These are phyloP conservation scores for Crucibulum laeve DNA, from an alignment of 768 basidiomycete species.

Conservation along the genomic window DNA sequence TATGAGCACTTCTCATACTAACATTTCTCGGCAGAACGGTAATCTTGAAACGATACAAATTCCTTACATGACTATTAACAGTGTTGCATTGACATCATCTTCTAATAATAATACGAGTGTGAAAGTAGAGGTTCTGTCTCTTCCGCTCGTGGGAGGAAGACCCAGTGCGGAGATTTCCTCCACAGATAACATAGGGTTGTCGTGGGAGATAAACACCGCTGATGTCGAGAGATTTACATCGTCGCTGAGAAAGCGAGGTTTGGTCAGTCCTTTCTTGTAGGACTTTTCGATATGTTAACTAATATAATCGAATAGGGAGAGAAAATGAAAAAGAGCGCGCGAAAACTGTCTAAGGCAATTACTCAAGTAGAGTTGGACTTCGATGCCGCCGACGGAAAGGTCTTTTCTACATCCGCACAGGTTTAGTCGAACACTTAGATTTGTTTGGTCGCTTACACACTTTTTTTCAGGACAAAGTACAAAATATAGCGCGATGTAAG, in stretches of 20 bases:
- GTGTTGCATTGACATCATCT: conserved; percentile 16
- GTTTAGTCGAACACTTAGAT: neutral
- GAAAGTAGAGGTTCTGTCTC: conserved; percentile 23
- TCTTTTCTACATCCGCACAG: conserved; percentile 4
- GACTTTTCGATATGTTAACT: neutral
- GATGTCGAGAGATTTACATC: conserved; percentile 33
- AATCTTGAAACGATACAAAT: conserved; percentile 48
- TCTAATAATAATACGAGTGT: conserved; percentile 22
- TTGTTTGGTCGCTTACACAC: neutral
- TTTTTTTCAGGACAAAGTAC: conserved; percentile 15
- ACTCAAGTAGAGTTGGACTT: conserved; percentile 15
- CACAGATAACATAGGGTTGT: conserved; percentile 19
- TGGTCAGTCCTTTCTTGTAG: conserved; percentile 30
- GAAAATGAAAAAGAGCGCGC: conserved; percentile 6
- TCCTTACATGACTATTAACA: conserved; percentile 29
- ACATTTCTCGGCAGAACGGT: conserved; percentile 31
- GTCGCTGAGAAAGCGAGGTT: conserved; percentile 35
- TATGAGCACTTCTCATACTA: neutral
- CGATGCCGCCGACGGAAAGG: conserved; percentile 5
- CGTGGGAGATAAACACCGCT: conserved; percentile 32
- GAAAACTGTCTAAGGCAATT: conserved; percentile 21
- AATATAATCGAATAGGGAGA: conserved; percentile 3
- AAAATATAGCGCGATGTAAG: conserved; percentile 18
- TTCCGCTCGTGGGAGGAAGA: conserved; percentile 34
- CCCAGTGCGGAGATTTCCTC: conserved; percentile 12